phyloP scores from a whole-genome alignment of 495 filamentous ascomycete species.

The Talaromyces adpressus region DNA sequence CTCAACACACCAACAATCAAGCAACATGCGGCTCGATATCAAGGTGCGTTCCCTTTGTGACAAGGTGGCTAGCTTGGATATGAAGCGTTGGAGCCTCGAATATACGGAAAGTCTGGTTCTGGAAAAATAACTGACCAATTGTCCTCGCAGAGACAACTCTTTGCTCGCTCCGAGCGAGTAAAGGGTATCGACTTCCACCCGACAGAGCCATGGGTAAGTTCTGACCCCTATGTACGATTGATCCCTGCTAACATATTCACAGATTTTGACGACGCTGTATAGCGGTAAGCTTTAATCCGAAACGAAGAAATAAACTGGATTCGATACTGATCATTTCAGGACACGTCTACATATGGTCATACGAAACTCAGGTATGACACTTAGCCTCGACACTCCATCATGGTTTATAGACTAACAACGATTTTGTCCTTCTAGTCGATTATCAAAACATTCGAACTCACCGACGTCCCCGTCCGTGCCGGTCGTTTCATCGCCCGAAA shows the following conservation, averaged over 20 bases:
- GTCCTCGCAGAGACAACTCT: constrained; percentile 62
- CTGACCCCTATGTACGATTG: not conserved
- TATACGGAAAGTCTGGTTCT: not conserved
- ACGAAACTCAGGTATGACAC: constrained; percentile 72
- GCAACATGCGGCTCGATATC: constrained; percentile 82
- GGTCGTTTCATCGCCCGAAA: constrained; percentile 95
- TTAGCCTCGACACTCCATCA: not conserved
- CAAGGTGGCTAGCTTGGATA: not conserved
- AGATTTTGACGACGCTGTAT: constrained; percentile 91
- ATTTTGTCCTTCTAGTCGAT: constrained; percentile 50
- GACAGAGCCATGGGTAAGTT: constrained; percentile 78
- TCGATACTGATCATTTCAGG: constrained; percentile 36
- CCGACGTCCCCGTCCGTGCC: constrained; percentile 95
- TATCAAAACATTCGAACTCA: constrained; percentile 98
- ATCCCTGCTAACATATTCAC: constrained; percentile 20
- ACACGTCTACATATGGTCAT: constrained; percentile 99
- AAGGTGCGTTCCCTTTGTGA: constrained; percentile 56
- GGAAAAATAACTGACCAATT: constrained; percentile 19
- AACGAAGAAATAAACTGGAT: not conserved
- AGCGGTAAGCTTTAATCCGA: constrained; percentile 56
- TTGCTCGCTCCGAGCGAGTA: constrained; percentile 81
- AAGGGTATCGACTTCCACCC: constrained; percentile 98
- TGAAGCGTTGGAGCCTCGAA: not conserved
- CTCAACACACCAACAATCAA: constrained; percentile 14
- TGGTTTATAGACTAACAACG: not conserved